A percentile compares a stretch with the other conserved stretches of the same genome.
Evolutionary conservation across 805 yeast genomes (phyloP).

Genomic region (Saccharomycopsis malanga): DNA sequence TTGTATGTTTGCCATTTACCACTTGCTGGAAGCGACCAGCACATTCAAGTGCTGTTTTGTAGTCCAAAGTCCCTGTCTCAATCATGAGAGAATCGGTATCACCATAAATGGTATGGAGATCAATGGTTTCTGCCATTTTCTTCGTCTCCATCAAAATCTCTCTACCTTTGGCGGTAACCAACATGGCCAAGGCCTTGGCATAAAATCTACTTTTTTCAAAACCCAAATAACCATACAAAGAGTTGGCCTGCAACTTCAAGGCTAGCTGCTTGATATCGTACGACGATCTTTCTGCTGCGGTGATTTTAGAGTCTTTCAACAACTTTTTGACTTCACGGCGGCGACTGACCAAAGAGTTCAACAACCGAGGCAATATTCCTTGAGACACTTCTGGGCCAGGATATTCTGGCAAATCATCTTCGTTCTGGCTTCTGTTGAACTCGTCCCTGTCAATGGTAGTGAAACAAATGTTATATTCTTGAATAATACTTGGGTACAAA

Average conservation of each 20-base stretch:
- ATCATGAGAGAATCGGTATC: constrained; percentile 99
- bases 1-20: constrained; percentile 82
- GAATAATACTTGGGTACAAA: constrained; percentile 93
- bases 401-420: constrained; percentile 52
- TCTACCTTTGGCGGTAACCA: constrained; percentile 92
- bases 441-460: constrained; percentile 78
- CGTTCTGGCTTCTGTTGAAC: constrained; percentile 36
- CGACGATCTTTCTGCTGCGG: constrained; percentile 63
- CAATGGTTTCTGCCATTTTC: constrained; percentile 81
- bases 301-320: constrained; percentile 65
- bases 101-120: constrained; percentile 87
- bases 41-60: constrained; percentile 66
- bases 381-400: constrained; percentile 53
- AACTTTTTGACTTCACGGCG: constrained; percentile 89
- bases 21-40: constrained; percentile 79
- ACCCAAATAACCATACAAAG: constrained; percentile 99
- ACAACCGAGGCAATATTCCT: constrained; percentile 82
- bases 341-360: constrained; percentile 78
- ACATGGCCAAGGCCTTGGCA: constrained; percentile 92
- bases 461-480: constrained; percentile 94
- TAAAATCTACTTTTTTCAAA: constrained; percentile 86
- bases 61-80: constrained; percentile 71
- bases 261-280: constrained; percentile 96
- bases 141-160: constrained; percentile 91
- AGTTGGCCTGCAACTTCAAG: constrained; percentile 91